Percentiles rank a stretch among this genome's conserved stretches.
Conservation (phyloP, 169 alveolate genomes). For the Theileria equi region DNA sequence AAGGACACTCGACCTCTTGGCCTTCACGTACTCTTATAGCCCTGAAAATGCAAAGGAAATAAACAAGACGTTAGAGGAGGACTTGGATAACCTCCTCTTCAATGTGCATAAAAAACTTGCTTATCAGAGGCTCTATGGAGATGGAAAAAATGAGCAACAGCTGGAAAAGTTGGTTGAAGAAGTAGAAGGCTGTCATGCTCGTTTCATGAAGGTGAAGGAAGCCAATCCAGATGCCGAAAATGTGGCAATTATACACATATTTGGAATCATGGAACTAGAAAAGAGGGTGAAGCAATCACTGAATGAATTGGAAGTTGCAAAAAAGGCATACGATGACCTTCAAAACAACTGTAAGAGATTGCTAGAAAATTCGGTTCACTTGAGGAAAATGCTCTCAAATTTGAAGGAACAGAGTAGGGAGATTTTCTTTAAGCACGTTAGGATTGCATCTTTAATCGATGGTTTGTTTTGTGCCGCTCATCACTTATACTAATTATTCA, state of each 20-base stretch:
- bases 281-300: slow-evolving; percentile 39
- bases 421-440: slow-evolving; percentile 47
- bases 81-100: slow-evolving; percentile 42
- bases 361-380: slow-evolving; percentile 50
- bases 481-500: background rate
- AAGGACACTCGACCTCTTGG: slow-evolving; percentile 30
- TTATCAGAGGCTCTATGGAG: slow-evolving; percentile 45
- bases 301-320: slow-evolving; percentile 31
- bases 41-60: slow-evolving; percentile 49
- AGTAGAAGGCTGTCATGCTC: slow-evolving; percentile 41
- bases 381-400: slow-evolving; percentile 40
- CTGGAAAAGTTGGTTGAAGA: slow-evolving; percentile 42
- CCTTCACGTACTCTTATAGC: slow-evolving; percentile 48
- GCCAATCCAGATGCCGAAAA: slow-evolving; percentile 38
- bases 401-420: slow-evolving; percentile 36
- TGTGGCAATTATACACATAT: slow-evolving; percentile 51
- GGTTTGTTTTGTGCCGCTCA: slow-evolving; percentile 10
- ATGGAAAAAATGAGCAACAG: slow-evolving; percentile 5
- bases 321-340: slow-evolving; percentile 46
- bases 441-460: slow-evolving; percentile 52
- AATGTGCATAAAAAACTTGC: slow-evolving; percentile 59
- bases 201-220: slow-evolving; percentile 42
- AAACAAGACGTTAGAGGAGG: slow-evolving; percentile 52
- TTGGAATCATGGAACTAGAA: slow-evolving; percentile 51
- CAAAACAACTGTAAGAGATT: slow-evolving; percentile 46